Evolutionary conservation across 805 yeast species (phyloP).

Genomic region (Ascoidea rubescens): DNA sequence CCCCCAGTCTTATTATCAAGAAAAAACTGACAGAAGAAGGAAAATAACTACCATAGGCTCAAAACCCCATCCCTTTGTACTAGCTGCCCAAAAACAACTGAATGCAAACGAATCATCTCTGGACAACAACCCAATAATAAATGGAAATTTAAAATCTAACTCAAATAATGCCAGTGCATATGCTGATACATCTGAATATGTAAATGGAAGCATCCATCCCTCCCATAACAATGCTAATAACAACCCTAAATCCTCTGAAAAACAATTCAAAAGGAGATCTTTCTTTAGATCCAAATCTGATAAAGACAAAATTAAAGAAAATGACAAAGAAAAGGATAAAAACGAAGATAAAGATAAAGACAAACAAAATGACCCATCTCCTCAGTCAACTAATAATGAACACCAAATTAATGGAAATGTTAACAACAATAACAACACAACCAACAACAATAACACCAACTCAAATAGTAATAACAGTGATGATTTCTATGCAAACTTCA

Average conservation of each 20-base stretch:
- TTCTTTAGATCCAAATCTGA: neutral
- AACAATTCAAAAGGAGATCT: neutral
- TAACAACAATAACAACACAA: neutral
- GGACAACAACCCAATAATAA: neutral
- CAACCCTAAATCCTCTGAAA: constrained; percentile 4
- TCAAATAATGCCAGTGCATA: neutral
- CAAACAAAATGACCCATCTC: constrained; percentile 4
- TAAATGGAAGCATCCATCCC: neutral
- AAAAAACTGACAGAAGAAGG: neutral
- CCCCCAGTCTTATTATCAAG: constrained; percentile 22
- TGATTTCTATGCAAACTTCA: constrained; percentile 5
- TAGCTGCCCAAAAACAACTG: constrained; percentile 28
- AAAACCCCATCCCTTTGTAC: constrained; percentile 19
- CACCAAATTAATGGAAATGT: neutral
- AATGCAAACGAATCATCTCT: constrained; percentile 16
- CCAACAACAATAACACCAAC: neutral
- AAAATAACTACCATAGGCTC: constrained; percentile 6
- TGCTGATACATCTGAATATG: neutral
- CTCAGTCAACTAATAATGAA: constrained; percentile 7
- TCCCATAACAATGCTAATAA: constrained; percentile 4
- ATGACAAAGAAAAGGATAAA: constrained; percentile 2
- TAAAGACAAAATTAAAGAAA: neutral
- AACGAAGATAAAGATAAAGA: constrained; percentile 4
- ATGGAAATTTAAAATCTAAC: constrained; percentile 1
- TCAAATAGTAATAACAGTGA: constrained; percentile 3